A percentile compares a stretch with the other conserved stretches of the same genome.
phyloP scores from a whole-genome alignment of 345 rosid species.

The Trapa bicornis region DNA sequence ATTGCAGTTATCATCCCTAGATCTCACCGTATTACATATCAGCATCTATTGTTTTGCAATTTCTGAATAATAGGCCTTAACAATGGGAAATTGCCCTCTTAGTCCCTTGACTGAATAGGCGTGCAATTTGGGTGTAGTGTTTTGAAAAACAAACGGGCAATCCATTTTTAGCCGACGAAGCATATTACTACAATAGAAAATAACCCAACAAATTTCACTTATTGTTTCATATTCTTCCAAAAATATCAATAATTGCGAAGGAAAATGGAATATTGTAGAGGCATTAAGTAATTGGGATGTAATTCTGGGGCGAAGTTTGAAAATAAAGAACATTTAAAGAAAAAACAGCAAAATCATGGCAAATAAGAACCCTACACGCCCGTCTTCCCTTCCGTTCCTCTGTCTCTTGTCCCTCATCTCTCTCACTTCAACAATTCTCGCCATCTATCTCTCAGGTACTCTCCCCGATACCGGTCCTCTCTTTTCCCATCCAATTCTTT shows the following conservation, averaged over 20 bases:
- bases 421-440: too few relatives aligned
- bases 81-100: neutral
- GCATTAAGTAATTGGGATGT: too few relatives aligned
- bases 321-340: neutral
- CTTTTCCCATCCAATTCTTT: neutral
- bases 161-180: neutral
- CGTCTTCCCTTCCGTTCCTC: neutral
- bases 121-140: neutral
- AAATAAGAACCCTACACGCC: neutral
- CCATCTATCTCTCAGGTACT: neutral
- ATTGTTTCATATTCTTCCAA: too few relatives aligned
- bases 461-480: neutral
- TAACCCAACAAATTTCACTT: too few relatives aligned
- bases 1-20: neutral
- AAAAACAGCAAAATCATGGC: neutral
- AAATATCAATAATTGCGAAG: neutral
- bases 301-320: too few relatives aligned
- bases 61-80: neutral
- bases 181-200: too few relatives aligned
- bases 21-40: neutral
- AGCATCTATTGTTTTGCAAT: neutral
- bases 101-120: neutral
- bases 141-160: neutral
- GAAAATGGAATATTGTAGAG: neutral
- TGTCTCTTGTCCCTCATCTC: neutral